These are phyloP conservation scores for Pyrenochaeta sp. DNA, from an alignment of 2,329 filamentous ascomycete species.

Conservation along the genomic window DNA sequence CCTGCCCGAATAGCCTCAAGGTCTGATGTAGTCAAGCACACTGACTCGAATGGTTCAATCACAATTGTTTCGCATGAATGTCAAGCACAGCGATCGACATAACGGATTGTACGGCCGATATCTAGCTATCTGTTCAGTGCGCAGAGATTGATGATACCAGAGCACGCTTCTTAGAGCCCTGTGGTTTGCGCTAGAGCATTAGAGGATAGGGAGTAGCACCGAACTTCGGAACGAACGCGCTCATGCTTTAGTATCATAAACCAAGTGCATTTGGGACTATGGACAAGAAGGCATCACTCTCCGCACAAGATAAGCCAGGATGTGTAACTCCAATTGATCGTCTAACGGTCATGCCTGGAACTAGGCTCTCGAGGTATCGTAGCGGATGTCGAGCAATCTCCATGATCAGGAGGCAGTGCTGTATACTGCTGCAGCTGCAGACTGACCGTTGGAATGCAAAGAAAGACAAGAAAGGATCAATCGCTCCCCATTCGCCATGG, in stretches of 20 bases:
- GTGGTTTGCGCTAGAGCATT: too few species aligned
- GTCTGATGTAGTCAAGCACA: background rate
- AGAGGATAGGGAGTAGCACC: too few species aligned
- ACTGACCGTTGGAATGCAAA: slow-evolving; percentile 43
- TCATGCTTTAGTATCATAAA: background rate
- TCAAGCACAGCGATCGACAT: background rate
- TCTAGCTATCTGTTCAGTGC: too few species aligned
- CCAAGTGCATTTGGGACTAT: slow-evolving; percentile 23
- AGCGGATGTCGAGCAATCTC: slow-evolving; percentile 25
- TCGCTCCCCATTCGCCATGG: slow-evolving; percentile 48
- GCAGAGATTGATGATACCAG: too few species aligned
- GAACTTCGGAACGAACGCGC: too few species aligned
- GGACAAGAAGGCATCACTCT: slow-evolving; percentile 27
- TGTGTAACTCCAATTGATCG: slow-evolving; percentile 45
- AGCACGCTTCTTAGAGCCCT: too few species aligned
- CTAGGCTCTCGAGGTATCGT: slow-evolving; percentile 33
- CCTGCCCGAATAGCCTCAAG: background rate
- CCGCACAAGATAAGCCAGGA: slow-evolving; percentile 16
- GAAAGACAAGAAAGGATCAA: slow-evolving; percentile 47
- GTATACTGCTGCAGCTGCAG: slow-evolving; percentile 30
- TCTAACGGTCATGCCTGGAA: slow-evolving; percentile 37
- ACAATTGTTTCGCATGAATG: background rate
- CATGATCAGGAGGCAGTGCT: slow-evolving; percentile 20
- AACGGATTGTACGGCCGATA: background rate
- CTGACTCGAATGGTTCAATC: too few species aligned